Evolutionary conservation across 225 moss, liverwort and hornwort species (phyloP).

Genomic region (Climacium dendroides): DNA sequence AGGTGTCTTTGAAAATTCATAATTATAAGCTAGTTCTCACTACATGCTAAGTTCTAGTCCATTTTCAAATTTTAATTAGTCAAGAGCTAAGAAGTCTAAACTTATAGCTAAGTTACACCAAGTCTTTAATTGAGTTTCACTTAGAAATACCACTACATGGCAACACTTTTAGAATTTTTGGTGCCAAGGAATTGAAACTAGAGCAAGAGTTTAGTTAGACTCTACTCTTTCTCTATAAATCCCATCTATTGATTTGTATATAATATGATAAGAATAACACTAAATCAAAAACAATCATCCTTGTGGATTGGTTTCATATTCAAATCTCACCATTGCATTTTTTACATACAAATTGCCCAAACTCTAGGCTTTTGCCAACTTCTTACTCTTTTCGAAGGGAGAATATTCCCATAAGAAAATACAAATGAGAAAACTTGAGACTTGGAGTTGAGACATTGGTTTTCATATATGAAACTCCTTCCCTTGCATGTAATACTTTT

Average conservation of each 20-base stretch:
- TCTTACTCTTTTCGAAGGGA: background rate
- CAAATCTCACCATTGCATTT: background rate
- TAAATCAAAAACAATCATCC: background rate
- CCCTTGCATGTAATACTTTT: background rate
- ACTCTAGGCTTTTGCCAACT: background rate
- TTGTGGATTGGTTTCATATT: background rate
- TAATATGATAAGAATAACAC: background rate
- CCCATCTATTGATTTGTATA: background rate
- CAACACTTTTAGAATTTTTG: background rate
- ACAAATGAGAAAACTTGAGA: background rate
- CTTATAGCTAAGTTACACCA: background rate
- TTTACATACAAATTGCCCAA: background rate
- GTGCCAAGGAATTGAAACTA: background rate
- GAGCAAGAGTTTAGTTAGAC: accelerated
- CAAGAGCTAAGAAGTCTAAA: background rate
- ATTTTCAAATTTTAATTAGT: background rate
- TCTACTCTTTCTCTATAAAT: background rate
- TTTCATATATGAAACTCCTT: background rate
- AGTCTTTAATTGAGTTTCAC: background rate
- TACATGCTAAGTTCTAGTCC: accelerated
- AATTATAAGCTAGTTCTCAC: background rate
- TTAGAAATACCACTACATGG: background rate
- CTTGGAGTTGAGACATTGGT: background rate
- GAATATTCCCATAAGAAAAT: too few species aligned
- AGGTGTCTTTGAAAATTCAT: background rate